Evolutionary conservation across 2,329 filamentous ascomycete genomes (phyloP).

Genomic region (Colletotrichum endophyticum): DNA sequence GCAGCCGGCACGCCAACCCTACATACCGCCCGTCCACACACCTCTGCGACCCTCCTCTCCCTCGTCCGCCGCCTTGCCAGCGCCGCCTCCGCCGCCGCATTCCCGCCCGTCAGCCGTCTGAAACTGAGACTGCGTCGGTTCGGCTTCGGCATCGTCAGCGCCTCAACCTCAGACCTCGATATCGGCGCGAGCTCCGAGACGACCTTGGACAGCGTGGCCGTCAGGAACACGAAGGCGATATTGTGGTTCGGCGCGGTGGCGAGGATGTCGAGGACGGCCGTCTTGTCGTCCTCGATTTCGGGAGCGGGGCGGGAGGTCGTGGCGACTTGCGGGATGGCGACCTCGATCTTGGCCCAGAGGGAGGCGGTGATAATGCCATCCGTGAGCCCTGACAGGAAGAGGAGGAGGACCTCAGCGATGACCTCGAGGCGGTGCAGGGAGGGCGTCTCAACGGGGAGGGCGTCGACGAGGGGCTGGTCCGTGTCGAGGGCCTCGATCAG

Average conservation of each 20-base stretch:
- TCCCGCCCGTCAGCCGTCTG: constrained; percentile 32
- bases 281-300: constrained; percentile 49
- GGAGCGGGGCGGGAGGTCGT: constrained; percentile 17
- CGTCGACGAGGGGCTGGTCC: constrained; percentile 64
- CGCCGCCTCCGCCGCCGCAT: constrained; percentile 27
- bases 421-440: constrained; percentile 76
- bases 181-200: constrained; percentile 52
- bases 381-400: constrained; percentile 76
- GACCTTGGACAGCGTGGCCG: constrained; percentile 70
- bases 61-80: constrained; percentile 59
- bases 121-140: constrained; percentile 52
- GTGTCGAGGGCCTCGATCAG: constrained; percentile 75
- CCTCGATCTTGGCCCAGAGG: constrained; percentile 74
- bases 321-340: constrained; percentile 50
- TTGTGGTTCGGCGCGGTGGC: constrained; percentile 77
- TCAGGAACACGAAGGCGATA: constrained; percentile 88
- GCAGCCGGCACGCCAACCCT: constrained; percentile 43
- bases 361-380: constrained; percentile 78
- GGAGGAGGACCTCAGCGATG: constrained; percentile 71
- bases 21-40: constrained; percentile 70
- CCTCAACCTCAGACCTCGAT: constrained; percentile 39
- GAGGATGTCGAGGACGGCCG: constrained; percentile 73
- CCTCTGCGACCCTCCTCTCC: constrained; percentile 65
- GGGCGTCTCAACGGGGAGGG: constrained; percentile 67
- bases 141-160: constrained; percentile 28